Evolutionary conservation across 23 red algal genomes (phyloP), one percentile per base, ranked within the genome.

Genomic region (Porphyridium purpureum): DNA sequence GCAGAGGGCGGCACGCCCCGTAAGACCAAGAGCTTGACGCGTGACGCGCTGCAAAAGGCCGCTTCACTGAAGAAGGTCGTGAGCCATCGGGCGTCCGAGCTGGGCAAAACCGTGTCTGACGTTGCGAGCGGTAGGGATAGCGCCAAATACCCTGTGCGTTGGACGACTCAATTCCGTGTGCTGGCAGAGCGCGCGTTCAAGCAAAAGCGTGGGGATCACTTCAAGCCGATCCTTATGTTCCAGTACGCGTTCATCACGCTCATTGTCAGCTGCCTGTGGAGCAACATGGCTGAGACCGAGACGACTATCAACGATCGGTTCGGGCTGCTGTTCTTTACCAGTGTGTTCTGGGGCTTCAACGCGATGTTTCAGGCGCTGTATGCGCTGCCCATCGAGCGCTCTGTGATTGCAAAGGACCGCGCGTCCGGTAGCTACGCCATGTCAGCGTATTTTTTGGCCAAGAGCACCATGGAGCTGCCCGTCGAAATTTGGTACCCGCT

Each of bases 371-470:
- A 63, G 28, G 50, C 76, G 19, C 35, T 85, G 25, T 83, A 64
- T 58, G 59, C 77, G 28, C 29, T 70, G 32, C 88, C 88, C n/a
- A 30, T 78, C 7, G 88, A 94, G 34, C 69, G 71, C 28, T 49
- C 72, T 31, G 88, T 94, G 41, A 50, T 94, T 1, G 66, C 71
- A 33, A 94, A 94, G 47, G 88, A 94, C 24, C 77, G 88, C 24
- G 67, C 88, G 7, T 60, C 67, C 21, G 88, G 88, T 6, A 57
- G 55, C 14, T 93, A 93, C 76, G 69, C 69, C 19, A 68, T 94
- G 4, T 84, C 77, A 21, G 88, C 88, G 1, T 94, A 85, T 32
- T 94, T 84, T 36, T 56, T 84, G 41, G 88, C 78, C 7, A 94
- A 94, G 62, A 70, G 70, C 17, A 64, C 74, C 24, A 69, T 85